A percentile compares a stretch with the other conserved stretches of the same genome.
Conservation (phyloP, 139 green algal species). For the Ettlia oleoabundans region DNA sequence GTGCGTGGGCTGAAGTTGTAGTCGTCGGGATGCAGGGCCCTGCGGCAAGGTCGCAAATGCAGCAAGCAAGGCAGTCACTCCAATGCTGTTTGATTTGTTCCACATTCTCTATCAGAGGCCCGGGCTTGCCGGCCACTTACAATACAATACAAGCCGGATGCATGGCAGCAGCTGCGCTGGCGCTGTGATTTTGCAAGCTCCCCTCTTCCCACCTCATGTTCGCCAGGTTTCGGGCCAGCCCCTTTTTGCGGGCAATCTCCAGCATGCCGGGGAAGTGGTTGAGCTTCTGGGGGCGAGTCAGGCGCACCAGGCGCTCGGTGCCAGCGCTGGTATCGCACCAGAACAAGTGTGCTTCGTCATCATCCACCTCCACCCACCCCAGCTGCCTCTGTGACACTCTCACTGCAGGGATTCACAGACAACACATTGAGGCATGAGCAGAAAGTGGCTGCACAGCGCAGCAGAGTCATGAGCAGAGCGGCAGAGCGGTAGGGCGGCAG, state of each 20-base stretch:
- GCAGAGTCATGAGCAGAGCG: too few species aligned
- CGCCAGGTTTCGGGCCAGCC: slow-evolving; percentile 73
- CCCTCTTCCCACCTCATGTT: slow-evolving; percentile 66
- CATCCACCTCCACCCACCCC: slow-evolving; percentile 75
- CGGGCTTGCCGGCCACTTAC: too few species aligned
- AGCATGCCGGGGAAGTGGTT: slow-evolving; percentile 87
- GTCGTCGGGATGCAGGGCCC: slow-evolving; percentile 48
- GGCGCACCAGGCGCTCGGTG: slow-evolving; percentile 71
- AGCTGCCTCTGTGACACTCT: slow-evolving; percentile 68
- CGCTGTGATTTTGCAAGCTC: too few species aligned
- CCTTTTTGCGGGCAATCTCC: slow-evolving; percentile 86
- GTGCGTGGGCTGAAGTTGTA: slow-evolving; percentile 73
- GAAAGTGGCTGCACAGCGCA: too few species aligned
- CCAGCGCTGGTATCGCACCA: slow-evolving; percentile 82
- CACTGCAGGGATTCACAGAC: too few species aligned
- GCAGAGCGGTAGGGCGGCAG: too few species aligned
- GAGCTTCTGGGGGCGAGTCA: slow-evolving; percentile 77
- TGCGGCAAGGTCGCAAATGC: not conserved
- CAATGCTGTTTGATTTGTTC: too few species aligned
- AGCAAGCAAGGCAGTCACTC: not conserved
- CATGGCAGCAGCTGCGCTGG: not conserved
- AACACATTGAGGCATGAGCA: too few species aligned
- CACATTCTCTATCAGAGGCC: too few species aligned
- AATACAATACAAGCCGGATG: not conserved
- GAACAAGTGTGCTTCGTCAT: slow-evolving; percentile 75